Base-by-base conservation (phyloP, 176 grass and related monocot genomes). In the Triticum timopheevii region DNA sequence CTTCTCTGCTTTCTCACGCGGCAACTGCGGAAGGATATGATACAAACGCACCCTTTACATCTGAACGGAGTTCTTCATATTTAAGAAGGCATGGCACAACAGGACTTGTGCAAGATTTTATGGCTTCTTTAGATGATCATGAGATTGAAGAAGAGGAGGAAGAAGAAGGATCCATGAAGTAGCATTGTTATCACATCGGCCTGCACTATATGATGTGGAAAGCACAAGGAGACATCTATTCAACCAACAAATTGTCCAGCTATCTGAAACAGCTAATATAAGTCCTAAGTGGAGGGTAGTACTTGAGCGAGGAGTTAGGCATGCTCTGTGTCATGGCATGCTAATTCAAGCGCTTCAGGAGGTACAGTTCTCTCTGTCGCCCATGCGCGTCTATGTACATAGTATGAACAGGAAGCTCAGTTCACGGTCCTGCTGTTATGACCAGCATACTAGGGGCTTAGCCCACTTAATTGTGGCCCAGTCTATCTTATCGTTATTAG, bases 271-370 rank as follows among this genome's bases (percentile, higher is more conserved):
- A 33, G 68, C 84, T 83, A 82, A 67, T 77, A 89, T 87, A 67
- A 91, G 88, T 25, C 88, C 86, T 36, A 92, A 79, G 80, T 95
- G 92, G 96, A 45, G 49, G 24, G 79, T 92, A 63, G 67, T 98
- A 76, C 86, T 95, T 80, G 91, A 94, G 78, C 96, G 93, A 69
- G 96, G 96, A 79, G 82, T 95, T n/a, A 93, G 69, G 75, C 90
- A 87, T 82, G 93, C 93, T 10, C 86, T 98, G 79, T 31, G 82
- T 75, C 89, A 89, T 87, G 96, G 96, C 8, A 40, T 40, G 38
- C 8, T 40, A 44, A 44, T 44, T 44, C 92, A 95, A 85, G 83
- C 85, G 6, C 93, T 98, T 88, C 93, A 95, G 56, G 93, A 98
- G 90, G 96, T 98, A 89, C 58, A n/a, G 44, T 42, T 82, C 42